Percentiles rank a stretch among this genome's conserved stretches.
These are phyloP conservation scores for Penicillium sp. DNA, from an alignment of 2,329 filamentous ascomycete genomes.

Conservation along the genomic window DNA sequence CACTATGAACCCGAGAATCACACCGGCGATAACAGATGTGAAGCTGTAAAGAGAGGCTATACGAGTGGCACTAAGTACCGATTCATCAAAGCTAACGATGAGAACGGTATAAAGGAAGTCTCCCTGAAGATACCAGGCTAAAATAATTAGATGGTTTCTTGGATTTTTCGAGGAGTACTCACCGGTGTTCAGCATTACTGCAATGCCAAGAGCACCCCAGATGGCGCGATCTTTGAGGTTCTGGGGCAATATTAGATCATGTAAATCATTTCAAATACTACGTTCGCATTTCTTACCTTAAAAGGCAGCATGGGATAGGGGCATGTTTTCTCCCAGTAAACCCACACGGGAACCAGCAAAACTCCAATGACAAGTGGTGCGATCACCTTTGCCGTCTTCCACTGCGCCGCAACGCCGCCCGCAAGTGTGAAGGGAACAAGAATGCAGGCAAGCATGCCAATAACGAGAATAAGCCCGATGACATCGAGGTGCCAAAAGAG, in stretches of 20 bases:
- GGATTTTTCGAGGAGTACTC: conserved; percentile 30
- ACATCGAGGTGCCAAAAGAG: conserved; percentile 63
- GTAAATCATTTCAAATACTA: background rate
- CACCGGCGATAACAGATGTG: conserved; percentile 61
- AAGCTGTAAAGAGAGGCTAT: conserved; percentile 65
- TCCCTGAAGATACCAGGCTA: conserved; percentile 64
- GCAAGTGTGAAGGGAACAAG: conserved; percentile 63
- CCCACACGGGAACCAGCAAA: conserved; percentile 53
- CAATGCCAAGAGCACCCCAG: conserved; percentile 65
- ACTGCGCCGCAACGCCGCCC: conserved; percentile 50
- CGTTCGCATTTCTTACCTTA: conserved; percentile 32
- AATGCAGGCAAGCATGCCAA: conserved; percentile 57
- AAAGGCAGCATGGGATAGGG: conserved; percentile 64
- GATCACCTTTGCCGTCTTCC: conserved; percentile 41
- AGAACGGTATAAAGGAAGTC: conserved; percentile 69
- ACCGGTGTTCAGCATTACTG: conserved; percentile 29
- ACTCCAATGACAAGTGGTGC: conserved; percentile 58
- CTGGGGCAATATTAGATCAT: conserved; percentile 14
- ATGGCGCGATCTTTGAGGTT: conserved; percentile 67
- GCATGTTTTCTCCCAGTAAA: conserved; percentile 59
- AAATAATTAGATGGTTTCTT: conserved; percentile 7
- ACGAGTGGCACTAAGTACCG: conserved; percentile 60
- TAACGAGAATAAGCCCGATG: conserved; percentile 58
- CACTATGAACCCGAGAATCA: conserved; percentile 61
- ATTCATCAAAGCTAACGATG: conserved; percentile 64